Percentiles rank a stretch among this genome's conserved stretches.
phyloP scores from a whole-genome alignment of 805 yeast species.

The Kodamaea kaohsiungensis region DNA sequence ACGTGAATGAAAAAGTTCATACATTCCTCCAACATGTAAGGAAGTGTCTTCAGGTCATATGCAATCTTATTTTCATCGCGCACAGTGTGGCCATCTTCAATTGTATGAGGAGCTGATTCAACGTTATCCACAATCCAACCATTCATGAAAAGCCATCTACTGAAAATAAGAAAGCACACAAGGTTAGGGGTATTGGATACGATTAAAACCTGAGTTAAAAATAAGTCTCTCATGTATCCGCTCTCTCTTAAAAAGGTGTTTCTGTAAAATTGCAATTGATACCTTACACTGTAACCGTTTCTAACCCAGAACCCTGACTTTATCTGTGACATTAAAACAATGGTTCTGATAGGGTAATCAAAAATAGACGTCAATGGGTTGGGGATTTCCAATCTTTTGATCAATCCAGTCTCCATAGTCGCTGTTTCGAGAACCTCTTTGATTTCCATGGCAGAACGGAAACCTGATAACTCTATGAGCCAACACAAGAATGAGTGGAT shows the following conservation, averaged over 20 bases:
- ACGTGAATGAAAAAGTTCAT: conserved; percentile 65
- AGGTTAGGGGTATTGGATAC: conserved; percentile 52
- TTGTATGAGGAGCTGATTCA: neutral
- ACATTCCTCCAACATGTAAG: conserved; percentile 79
- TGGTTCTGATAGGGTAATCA: conserved; percentile 75
- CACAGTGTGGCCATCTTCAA: conserved; percentile 13
- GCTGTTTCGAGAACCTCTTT: conserved; percentile 19
- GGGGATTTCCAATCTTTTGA: conserved; percentile 12
- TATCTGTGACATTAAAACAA: conserved; percentile 80
- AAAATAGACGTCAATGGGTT: conserved; percentile 39
- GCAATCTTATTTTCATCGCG: conserved; percentile 30
- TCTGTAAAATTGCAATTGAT: conserved; percentile 78
- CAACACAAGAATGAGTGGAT: conserved; percentile 72
- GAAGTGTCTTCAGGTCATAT: conserved; percentile 50
- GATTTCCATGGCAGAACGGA: conserved; percentile 24
- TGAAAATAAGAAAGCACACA: conserved; percentile 56
- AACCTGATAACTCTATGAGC: conserved; percentile 57
- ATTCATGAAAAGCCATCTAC: conserved; percentile 65
- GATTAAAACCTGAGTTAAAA: conserved; percentile 64
- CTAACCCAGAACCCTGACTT: conserved; percentile 93
- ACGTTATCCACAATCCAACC: conserved; percentile 23
- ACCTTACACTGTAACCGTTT: conserved; percentile 79
- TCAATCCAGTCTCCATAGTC: conserved; percentile 2
- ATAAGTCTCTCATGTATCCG: conserved; percentile 79
- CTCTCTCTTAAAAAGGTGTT: conserved; percentile 78